Conservation (phyloP, 108 stramenopile species). For the Skeletonema tropicum region DNA sequence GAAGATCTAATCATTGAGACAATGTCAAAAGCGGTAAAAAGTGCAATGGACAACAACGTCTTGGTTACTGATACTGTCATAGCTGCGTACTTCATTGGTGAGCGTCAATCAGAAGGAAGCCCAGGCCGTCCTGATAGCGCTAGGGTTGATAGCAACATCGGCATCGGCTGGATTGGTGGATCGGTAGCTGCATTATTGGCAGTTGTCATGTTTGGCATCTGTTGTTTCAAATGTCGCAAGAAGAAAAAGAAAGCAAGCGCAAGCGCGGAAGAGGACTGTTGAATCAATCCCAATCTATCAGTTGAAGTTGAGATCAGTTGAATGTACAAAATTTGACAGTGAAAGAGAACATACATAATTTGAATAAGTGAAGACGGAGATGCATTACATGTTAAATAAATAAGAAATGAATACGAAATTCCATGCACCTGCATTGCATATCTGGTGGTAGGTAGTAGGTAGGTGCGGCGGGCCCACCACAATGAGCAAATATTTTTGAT, state of each 20-base stretch:
- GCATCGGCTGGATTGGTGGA: not conserved
- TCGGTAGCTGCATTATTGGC: not conserved
- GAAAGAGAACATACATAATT: too few species aligned
- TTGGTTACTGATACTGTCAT: constrained; percentile 22
- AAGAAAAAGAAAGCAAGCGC: constrained; percentile 5
- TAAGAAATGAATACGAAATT: too few species aligned
- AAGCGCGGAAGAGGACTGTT: not conserved
- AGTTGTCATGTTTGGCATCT: not conserved
- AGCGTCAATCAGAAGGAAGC: constrained; percentile 6
- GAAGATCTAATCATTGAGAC: constrained; percentile 17
- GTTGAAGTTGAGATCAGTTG: not conserved
- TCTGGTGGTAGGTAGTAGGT: too few species aligned
- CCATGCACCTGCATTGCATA: too few species aligned
- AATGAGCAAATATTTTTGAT: too few species aligned
- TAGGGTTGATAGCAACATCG: not conserved
- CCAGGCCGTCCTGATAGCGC: constrained; percentile 2
- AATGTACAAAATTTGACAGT: not conserved
- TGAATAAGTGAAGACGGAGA: too few species aligned
- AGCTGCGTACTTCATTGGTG: constrained; percentile 27
- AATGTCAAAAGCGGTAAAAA: constrained; percentile 15
- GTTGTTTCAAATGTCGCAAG: not conserved
- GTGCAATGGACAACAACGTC: constrained; percentile 19
- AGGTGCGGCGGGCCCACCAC: too few species aligned
- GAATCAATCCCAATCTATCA: not conserved
- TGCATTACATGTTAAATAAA: too few species aligned